A percentile compares a stretch with the other conserved stretches of the same genome.
phyloP scores from a whole-genome alignment of 2,329 filamentous ascomycete species.

The Fusarium pilosicola region DNA sequence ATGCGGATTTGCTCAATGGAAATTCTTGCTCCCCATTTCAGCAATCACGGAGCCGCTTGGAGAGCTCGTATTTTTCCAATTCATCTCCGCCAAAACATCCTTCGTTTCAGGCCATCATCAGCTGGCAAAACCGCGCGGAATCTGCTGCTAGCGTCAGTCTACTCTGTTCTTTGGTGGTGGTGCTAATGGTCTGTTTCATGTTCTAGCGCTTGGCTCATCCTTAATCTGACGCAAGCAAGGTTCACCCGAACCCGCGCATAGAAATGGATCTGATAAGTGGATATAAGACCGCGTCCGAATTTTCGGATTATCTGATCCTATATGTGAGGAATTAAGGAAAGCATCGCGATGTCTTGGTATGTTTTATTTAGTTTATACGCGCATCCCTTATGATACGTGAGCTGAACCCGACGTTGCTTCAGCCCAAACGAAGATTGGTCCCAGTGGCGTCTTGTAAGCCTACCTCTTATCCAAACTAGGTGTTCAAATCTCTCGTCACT shows the following conservation, averaged over 20 bases:
- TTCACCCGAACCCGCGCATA: neutral
- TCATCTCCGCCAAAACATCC: neutral
- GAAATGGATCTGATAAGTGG: neutral
- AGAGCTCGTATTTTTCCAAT: neutral
- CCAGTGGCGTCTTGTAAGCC: neutral
- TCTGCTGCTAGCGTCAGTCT: neutral
- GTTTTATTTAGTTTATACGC: neutral
- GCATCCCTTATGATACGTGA: neutral
- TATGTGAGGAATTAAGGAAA: neutral
- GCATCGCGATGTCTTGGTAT: neutral
- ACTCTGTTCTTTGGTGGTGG: neutral
- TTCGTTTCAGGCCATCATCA: neutral
- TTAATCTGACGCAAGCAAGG: constrained; percentile 11
- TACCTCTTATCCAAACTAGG: neutral
- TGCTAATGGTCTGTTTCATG: neutral
- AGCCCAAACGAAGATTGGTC: neutral
- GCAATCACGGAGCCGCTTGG: too few species aligned
- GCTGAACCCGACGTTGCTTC: neutral
- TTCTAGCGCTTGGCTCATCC: neutral
- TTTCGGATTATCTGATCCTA: neutral
- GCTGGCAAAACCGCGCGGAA: neutral
- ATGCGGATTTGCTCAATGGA: neutral
- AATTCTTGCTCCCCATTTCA: neutral
- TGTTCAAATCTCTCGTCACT: too few species aligned
- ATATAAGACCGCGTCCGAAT: neutral